A percentile compares a stretch with the other conserved stretches of the same genome.
Conservation (phyloP, 345 rosid species). For the Citrus sp. region DNA sequence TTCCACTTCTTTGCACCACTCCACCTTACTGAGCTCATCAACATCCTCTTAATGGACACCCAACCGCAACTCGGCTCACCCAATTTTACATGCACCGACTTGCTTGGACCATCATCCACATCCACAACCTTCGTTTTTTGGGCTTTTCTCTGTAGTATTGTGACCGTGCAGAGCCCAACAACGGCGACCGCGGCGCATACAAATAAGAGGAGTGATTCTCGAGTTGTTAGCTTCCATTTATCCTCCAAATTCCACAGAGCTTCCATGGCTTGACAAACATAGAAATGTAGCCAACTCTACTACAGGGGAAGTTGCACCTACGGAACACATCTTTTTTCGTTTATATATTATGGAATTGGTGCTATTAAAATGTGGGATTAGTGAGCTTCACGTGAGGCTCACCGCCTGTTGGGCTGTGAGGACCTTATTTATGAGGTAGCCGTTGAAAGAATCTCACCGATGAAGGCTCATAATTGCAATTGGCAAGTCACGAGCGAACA, state of each 20-base stretch:
- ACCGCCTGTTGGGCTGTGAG: constrained; percentile 31
- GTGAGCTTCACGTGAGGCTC: constrained; percentile 51
- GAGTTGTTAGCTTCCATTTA: constrained; percentile 56
- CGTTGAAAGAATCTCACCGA: constrained; percentile 30
- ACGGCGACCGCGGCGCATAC: constrained; percentile 40
- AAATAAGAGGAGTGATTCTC: constrained; percentile 45
- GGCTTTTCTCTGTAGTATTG: constrained; percentile 35
- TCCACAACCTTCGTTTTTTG: constrained; percentile 26
- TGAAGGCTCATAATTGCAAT: constrained; percentile 5
- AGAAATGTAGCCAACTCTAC: neutral
- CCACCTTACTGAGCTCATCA: constrained; percentile 70
- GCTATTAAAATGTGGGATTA: constrained; percentile 7
- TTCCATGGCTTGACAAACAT: constrained; percentile 40
- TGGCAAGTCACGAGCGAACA: constrained; percentile 13
- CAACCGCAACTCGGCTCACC: constrained; percentile 27
- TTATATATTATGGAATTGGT: neutral
- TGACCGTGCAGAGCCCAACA: constrained; percentile 41
- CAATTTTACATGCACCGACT: neutral
- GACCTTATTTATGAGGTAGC: neutral
- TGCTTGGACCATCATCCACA: neutral
- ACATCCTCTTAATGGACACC: constrained; percentile 39
- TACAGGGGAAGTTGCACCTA: neutral
- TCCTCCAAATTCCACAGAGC: constrained; percentile 69
- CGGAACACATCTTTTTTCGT: neutral
- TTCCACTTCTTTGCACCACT: constrained; percentile 58